phyloP scores from a whole-genome alignment of 2,329 filamentous ascomycete species.

The Talaromyces sp. region DNA sequence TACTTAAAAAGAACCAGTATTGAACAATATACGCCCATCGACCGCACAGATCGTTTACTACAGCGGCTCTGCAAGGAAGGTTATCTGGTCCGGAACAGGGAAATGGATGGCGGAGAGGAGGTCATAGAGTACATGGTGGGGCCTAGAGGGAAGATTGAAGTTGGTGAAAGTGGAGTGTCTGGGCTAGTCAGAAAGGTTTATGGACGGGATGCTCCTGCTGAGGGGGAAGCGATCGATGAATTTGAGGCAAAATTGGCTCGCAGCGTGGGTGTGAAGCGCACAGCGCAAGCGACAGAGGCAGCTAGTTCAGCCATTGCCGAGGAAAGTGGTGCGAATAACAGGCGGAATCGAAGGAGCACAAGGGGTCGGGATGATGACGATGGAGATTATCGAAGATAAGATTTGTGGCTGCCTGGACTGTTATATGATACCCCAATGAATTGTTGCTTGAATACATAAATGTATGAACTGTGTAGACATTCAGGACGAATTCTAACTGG shows the following conservation, averaged over 20 bases:
- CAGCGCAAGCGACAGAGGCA: background rate
- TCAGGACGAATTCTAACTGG: background rate
- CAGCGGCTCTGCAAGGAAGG: slow-evolving; percentile 74
- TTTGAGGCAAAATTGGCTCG: slow-evolving; percentile 17
- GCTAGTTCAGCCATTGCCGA: background rate
- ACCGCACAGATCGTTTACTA: slow-evolving; percentile 72
- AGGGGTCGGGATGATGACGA: slow-evolving; percentile 9
- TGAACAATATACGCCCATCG: slow-evolving; percentile 68
- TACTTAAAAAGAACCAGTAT: slow-evolving; percentile 73
- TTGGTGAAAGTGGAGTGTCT: slow-evolving; percentile 72
- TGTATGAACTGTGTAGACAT: background rate
- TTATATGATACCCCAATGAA: slow-evolving; percentile 6
- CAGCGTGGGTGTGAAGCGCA: slow-evolving; percentile 10
- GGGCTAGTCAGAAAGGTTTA: slow-evolving; percentile 62
- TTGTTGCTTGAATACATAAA: background rate
- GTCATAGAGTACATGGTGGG: slow-evolving; percentile 79
- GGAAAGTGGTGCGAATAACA: background rate
- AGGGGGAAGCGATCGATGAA: slow-evolving; percentile 5
- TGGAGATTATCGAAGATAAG: slow-evolving; percentile 8
- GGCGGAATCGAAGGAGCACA: background rate
- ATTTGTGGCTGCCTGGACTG: background rate
- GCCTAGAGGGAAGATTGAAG: slow-evolving; percentile 78
- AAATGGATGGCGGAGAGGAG: slow-evolving; percentile 69
- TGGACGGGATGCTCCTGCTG: slow-evolving; percentile 29
- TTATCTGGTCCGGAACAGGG: slow-evolving; percentile 73